Conservation (phyloP, 257 asterid genomes). For the Capsicum chinense region DNA sequence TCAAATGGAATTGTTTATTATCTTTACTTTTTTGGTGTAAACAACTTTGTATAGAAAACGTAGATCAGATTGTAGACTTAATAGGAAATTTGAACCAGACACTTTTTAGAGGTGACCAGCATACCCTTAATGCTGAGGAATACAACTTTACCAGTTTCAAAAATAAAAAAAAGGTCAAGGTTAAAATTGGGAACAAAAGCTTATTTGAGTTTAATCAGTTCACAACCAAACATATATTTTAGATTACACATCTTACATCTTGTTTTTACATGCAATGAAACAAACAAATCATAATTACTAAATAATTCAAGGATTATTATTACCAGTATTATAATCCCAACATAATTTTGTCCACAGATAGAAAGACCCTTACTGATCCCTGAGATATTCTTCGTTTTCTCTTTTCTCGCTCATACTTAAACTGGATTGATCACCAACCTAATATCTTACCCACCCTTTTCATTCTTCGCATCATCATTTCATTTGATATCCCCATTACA, state of each 20-base stretch:
- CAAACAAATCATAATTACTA: neutral
- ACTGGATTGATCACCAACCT: neutral
- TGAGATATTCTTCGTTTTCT: neutral
- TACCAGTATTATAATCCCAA: neutral
- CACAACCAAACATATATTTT: neutral
- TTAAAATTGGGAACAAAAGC: neutral
- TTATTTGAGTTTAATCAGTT: neutral
- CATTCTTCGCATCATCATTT: neutral
- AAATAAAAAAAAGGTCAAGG: neutral
- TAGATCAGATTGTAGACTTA: no score
- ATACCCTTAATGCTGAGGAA: no score
- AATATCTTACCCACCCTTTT: neutral
- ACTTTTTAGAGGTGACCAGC: no score
- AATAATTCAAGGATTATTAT: neutral
- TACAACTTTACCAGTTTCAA: no score
- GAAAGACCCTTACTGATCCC: conserved; percentile 3
- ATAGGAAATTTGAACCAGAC: no score
- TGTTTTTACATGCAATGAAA: neutral
- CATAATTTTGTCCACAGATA: neutral
- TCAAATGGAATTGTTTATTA: no score
- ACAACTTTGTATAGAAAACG: no score
- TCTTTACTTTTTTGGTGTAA: no score
- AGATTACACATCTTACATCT: neutral
- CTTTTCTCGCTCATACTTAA: neutral
- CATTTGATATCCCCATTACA: neutral